Base-by-base conservation (phyloP, 805 yeast species). In the Lachancea mirantina region DNA sequence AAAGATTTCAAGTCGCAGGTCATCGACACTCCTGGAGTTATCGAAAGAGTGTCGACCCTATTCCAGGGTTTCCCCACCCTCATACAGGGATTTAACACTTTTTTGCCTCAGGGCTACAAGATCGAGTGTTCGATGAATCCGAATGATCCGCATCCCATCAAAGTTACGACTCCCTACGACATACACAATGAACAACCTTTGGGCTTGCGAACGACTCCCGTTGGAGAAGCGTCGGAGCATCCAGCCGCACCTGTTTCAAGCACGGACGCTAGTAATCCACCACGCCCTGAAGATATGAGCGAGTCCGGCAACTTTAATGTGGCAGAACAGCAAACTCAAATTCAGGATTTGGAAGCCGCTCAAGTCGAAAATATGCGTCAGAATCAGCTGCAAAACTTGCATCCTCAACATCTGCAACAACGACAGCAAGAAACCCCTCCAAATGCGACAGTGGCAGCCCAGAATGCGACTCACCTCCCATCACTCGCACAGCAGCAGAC, bases 21-120 rank as follows among this genome's bases (percentile, higher is more conserved):
- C 40, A 88, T 92, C 49, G 97, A 92, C 57, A 92, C 99, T 0
- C 98, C 97, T 0, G 99, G 97, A 21, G 99, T 92, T 18, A 92
- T 92, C 54, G 96, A 89, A 57, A 70, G 98, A 38, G 98, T 92
- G 1, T 84, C 96, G 0, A 72, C 82, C 2, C 64, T 92, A 35
- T 92, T 92, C 58, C 74, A 88, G 42, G 97, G 96, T 9, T 95
- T 87, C 58, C 95, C 95, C 2, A 76, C 80, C 41, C 68, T 92
- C 50, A 89, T 92, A 42, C 97, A 92, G 61, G 98, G 99, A 0
- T 94, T 92, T 62, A 92, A 92, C 63, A 89, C 99, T 2, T 92
- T 92, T 55, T 68, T 92, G 45, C 99, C 99, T 1, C 95, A 94
- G 14, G 99, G 98, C 3, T 92, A 87, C 61, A 68, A 83, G 43